phyloP scores from a whole-genome alignment of 1,139 yeast genomes.

The Zygosaccharomyces pseudobailii region DNA sequence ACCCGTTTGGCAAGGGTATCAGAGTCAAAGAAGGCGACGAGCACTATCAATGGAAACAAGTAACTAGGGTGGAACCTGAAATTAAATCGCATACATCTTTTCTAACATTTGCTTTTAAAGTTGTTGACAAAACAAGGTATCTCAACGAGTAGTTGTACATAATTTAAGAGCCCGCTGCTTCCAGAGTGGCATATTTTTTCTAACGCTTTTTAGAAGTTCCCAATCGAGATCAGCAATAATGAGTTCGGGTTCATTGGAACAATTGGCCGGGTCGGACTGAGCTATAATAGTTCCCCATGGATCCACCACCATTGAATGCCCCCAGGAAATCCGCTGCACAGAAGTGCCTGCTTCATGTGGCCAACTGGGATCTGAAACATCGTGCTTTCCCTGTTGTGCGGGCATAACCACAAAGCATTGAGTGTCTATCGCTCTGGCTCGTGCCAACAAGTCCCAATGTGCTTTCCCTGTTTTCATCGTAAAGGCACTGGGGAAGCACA shows the following conservation, averaged over 20 bases:
- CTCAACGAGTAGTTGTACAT: slow-evolving; percentile 22
- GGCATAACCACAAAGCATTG: slow-evolving; percentile 88
- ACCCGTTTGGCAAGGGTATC: slow-evolving; percentile 80
- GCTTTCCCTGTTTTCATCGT: slow-evolving; percentile 87
- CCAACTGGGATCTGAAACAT: slow-evolving; percentile 27
- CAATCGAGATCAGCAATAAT: slow-evolving; percentile 69
- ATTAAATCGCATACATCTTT: slow-evolving; percentile 93
- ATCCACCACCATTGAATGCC: slow-evolving; percentile 78
- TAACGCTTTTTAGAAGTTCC: slow-evolving; percentile 43
- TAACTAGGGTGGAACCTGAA: slow-evolving; percentile 77
- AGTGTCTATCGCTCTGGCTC: slow-evolving; percentile 81
- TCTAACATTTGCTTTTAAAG: slow-evolving; percentile 74
- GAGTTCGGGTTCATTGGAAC: slow-evolving; percentile 46
- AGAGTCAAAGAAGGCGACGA: slow-evolving; percentile 85
- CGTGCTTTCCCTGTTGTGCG: slow-evolving; percentile 82
- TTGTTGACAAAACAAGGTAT: slow-evolving; percentile 19
- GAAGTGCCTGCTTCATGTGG: slow-evolving; percentile 26
- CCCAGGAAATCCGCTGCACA: slow-evolving; percentile 61
- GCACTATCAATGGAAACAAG: slow-evolving; percentile 72
- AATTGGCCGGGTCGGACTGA: slow-evolving; percentile 43
- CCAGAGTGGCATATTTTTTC: slow-evolving; percentile 71
- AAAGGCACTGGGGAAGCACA: slow-evolving; percentile 88
- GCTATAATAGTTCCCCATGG: slow-evolving; percentile 88
- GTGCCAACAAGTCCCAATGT: slow-evolving; percentile 80
- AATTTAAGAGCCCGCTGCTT: slow-evolving; percentile 62